Percentiles rank a stretch among this genome's conserved stretches.
Conservation (phyloP, 1,284 basidiomycete genomes). For the Fomitopsis betulina region DNA sequence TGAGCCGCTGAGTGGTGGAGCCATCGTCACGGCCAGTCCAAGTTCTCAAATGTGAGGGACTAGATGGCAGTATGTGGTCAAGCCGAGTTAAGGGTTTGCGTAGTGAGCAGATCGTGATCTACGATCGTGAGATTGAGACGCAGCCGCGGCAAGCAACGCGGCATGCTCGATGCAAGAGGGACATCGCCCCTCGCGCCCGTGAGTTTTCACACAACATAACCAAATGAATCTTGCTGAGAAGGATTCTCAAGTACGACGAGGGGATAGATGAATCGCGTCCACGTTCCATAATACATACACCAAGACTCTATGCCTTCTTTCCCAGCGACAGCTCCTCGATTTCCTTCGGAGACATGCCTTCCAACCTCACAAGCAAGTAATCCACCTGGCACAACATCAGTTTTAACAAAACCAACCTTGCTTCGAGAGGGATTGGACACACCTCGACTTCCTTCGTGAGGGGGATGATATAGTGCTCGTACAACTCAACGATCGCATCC, state of each 20-base stretch:
- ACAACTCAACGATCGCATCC: constrained; percentile 88
- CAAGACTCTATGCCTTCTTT: constrained; percentile 7
- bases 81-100: too few relatives aligned
- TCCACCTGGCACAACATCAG: constrained; percentile 62
- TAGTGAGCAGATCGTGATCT: background rate
- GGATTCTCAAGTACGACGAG: too few relatives aligned
- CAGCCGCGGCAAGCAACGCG: too few relatives aligned
- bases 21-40: too few relatives aligned
- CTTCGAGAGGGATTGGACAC: constrained; percentile 21
- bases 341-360: constrained; percentile 75
- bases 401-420: background rate
- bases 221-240: too few relatives aligned
- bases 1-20: too few relatives aligned
- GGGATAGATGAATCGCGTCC: background rate
- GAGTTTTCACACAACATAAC: too few relatives aligned
- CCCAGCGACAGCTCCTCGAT: constrained; percentile 58
- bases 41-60: too few relatives aligned
- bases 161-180: too few relatives aligned
- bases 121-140: background rate
- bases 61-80: too few relatives aligned
- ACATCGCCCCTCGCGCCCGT: too few relatives aligned
- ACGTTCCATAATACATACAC: background rate
- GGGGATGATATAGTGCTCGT: constrained; percentile 94
- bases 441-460: constrained; percentile 99
- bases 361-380: constrained; percentile 82